phyloP scores from a whole-genome alignment of 2,329 filamentous ascomycete genomes.

The Diplodia corticola region DNA sequence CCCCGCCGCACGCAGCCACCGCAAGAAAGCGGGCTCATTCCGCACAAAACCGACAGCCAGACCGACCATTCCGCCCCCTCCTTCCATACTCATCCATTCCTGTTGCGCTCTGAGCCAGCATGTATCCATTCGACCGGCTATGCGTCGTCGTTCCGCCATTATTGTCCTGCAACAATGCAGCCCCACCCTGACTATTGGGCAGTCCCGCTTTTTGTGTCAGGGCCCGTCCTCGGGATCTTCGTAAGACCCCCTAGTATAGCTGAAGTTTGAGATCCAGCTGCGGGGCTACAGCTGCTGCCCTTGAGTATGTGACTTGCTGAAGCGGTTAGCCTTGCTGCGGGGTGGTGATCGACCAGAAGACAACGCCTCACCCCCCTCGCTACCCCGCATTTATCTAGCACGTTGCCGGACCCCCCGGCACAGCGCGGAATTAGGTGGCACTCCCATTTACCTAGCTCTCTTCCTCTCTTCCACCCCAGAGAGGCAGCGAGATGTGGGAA shows the following conservation, averaged over 20 bases:
- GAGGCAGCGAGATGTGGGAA: background rate
- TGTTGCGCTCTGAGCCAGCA: background rate
- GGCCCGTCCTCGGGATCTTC: background rate
- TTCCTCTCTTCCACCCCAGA: background rate
- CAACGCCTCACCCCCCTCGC: background rate
- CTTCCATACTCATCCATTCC: background rate
- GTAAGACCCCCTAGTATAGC: background rate
- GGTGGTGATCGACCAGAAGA: background rate
- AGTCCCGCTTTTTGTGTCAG: background rate
- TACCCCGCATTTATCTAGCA: background rate
- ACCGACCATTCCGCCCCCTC: background rate
- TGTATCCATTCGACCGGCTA: background rate
- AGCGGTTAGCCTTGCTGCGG: background rate
- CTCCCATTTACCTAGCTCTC: background rate
- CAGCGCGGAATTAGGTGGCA: background rate
- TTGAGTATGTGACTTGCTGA: no score
- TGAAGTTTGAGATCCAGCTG: no score
- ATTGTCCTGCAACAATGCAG: no score
- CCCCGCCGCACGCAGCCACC: no score
- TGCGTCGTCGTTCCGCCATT: background rate
- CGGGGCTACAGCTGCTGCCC: no score
- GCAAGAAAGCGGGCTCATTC: background rate
- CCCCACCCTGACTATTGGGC: background rate
- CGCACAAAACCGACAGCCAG: background rate
- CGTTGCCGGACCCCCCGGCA: background rate